These are phyloP conservation scores for Clohesyomyces aquaticus DNA, from an alignment of 495 filamentous ascomycete species.

Conservation along the genomic window DNA sequence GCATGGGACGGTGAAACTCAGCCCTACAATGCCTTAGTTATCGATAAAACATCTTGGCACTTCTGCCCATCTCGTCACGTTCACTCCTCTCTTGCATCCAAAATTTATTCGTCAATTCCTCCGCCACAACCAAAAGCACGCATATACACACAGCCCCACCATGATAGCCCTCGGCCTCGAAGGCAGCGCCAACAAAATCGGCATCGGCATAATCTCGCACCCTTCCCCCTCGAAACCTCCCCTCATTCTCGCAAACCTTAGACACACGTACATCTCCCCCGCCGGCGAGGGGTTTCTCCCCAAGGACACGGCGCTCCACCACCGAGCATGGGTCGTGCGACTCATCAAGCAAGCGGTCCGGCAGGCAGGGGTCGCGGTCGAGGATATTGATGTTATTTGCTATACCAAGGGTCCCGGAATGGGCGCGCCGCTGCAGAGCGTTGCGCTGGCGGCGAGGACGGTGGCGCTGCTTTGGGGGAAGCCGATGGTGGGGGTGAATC, in stretches of 20 bases:
- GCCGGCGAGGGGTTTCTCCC: constrained; percentile 94
- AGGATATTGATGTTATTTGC: constrained; percentile 86
- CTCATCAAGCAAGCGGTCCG: constrained; percentile 76
- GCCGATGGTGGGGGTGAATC: constrained; percentile 87
- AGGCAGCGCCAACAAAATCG: constrained; percentile 97
- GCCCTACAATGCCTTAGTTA: no score
- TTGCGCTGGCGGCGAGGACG: constrained; percentile 83
- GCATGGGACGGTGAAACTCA: no score
- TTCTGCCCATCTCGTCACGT: no score
- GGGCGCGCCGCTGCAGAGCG: constrained; percentile 90
- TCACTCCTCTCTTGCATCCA: constrained; percentile 14
- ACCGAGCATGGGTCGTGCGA: constrained; percentile 80
- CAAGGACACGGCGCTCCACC: constrained; percentile 92
- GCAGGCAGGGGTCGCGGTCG: constrained; percentile 63
- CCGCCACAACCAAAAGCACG: neutral
- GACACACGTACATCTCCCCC: constrained; percentile 89
- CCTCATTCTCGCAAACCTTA: constrained; percentile 86
- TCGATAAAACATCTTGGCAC: no score
- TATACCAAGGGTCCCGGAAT: constrained; percentile 96
- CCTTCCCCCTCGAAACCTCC: constrained; percentile 57
- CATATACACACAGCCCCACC: constrained; percentile 27
- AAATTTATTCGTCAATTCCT: neutral
- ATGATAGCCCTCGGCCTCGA: constrained; percentile 93
- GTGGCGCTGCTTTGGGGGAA: constrained; percentile 85
- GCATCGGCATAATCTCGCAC: constrained; percentile 90